Conservation (phyloP, 1,284 basidiomycete species). For the Cutaneotrichosporon arboriforme region DNA sequence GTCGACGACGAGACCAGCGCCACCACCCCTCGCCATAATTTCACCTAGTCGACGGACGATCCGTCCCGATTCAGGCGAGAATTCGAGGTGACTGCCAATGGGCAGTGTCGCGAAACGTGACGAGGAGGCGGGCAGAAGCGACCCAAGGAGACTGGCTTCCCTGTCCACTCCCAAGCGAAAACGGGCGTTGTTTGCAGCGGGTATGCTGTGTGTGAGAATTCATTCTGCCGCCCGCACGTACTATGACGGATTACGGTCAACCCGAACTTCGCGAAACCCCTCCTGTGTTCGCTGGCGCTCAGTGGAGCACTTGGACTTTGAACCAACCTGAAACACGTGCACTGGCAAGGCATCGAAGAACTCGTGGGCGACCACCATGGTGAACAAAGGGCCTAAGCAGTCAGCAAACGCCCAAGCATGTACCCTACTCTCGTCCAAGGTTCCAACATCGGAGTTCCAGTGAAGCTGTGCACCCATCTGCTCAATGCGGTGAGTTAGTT, state of each 20-base stretch:
- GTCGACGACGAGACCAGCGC: constrained; percentile 80
- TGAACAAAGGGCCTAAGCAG: constrained; percentile 57
- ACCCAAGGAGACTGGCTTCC: constrained; percentile 59
- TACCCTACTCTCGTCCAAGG: constrained; percentile 53
- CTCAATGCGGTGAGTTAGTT: constrained; percentile 46
- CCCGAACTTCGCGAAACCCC: constrained; percentile 83
- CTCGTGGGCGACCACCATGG: constrained; percentile 89
- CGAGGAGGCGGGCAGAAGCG: constrained; percentile 64
- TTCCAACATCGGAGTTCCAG: constrained; percentile 73
- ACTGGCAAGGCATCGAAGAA: constrained; percentile 97
- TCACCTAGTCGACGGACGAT: constrained; percentile 63
- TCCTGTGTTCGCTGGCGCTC: constrained; percentile 61
- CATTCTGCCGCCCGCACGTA: neutral
- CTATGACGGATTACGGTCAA: constrained; percentile 53
- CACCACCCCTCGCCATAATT: constrained; percentile 53
- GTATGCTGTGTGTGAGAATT: constrained; percentile 6
- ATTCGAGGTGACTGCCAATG: constrained; percentile 66
- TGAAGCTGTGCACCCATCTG: constrained; percentile 48
- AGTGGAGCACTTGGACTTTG: neutral
- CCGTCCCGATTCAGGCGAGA: constrained; percentile 65
- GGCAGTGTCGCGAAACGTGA: constrained; percentile 63
- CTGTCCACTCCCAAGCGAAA: constrained; percentile 66
- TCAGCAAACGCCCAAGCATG: too few species aligned
- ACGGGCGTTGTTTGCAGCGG: constrained; percentile 18
- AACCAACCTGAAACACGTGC: constrained; percentile 73